Base-by-base conservation (phyloP, 2,329 filamentous ascomycete species). In the Thielaviopsis euricoi region DNA sequence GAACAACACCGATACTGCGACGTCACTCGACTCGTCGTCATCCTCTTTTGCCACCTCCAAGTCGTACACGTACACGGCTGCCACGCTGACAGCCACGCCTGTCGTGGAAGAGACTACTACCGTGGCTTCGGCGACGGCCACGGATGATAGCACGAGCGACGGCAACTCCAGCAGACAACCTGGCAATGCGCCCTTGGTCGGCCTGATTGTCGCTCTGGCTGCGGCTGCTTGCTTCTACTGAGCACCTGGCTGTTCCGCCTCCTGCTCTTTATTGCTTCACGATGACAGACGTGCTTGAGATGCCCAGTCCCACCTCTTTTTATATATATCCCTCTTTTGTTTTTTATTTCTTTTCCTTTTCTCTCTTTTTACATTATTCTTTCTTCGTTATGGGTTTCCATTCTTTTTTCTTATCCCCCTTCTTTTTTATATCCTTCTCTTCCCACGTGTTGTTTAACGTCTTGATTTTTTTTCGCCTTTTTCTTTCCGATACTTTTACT, bases 131-230 rank as follows among this genome's bases (percentile, higher is more conserved):
- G 7, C 57, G 13, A 40, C 59, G 17, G 26, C 52, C 22, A 48
- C 52, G 33, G 40, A 43, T 6, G 48, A 48, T 22, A 52, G 17
- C 49, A 26, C 25, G 13, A 77, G 70, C 61, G 75, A 78, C 62
- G 70, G 53, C 15, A 43, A 68, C 29, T 10, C 7, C 56, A 74
- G 72, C 21, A 70, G 70, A 17, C 73, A 73, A 52, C 73, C 78
- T 62, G 74, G 75, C 54, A 74, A 73, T 56, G 71, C 74, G 53
- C 76, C 78, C 54, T 67, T 79, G 46, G 77, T 72, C 7, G 77
- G 79, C 52, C 71, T 82, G 22, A 69, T 81, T 50, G 71, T 81
- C 52, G 79, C 78, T 56, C 71, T 82, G 51, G 70, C 80, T 33
- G 78, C 76, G 23, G 74, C 77, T 25, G 72, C 73, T 17, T 76